A percentile compares a stretch with the other conserved stretches of the same genome.
These are phyloP conservation scores for Beta vulgaris DNA, from an alignment of 148 eudicot genomes.

Conservation along the genomic window DNA sequence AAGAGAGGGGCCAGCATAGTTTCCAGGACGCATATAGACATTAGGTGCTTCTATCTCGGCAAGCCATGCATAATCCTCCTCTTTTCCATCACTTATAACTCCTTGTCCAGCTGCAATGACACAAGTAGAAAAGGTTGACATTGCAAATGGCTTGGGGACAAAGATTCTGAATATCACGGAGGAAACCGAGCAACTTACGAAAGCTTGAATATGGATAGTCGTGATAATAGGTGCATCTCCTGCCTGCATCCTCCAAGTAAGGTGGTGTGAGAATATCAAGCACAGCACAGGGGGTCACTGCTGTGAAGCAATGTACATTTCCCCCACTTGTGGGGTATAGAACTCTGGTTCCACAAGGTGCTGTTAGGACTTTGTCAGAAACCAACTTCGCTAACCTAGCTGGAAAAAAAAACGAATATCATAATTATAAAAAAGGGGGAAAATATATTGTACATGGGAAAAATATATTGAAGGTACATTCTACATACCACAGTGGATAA, in stretches of 20 bases:
- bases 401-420: conserved; percentile 29
- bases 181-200: conserved; percentile 42
- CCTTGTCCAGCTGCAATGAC: conserved; percentile 33
- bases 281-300: conserved; percentile 85
- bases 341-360: conserved; percentile 69
- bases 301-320: conserved; percentile 89
- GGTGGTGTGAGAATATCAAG: conserved; percentile 95
- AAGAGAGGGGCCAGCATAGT: conserved; percentile 60
- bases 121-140: neutral
- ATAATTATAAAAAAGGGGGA: neutral
- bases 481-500: neutral
- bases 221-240: conserved; percentile 84
- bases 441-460: no score
- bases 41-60: conserved; percentile 67
- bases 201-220: conserved; percentile 82
- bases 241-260: conserved; percentile 70
- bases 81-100: conserved; percentile 33
- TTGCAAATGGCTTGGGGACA: neutral
- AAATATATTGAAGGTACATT: neutral
- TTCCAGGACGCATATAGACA: conserved; percentile 64
- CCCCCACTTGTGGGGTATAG: conserved; percentile 84
- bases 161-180: neutral
- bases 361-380: conserved; percentile 72
- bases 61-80: conserved; percentile 88
- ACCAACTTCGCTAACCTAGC: conserved; percentile 88